Evolutionary conservation across 805 yeast species (phyloP), one percentile per base, ranked within the genome.

Genomic region (Saccharomycopsis guyanensis): DNA sequence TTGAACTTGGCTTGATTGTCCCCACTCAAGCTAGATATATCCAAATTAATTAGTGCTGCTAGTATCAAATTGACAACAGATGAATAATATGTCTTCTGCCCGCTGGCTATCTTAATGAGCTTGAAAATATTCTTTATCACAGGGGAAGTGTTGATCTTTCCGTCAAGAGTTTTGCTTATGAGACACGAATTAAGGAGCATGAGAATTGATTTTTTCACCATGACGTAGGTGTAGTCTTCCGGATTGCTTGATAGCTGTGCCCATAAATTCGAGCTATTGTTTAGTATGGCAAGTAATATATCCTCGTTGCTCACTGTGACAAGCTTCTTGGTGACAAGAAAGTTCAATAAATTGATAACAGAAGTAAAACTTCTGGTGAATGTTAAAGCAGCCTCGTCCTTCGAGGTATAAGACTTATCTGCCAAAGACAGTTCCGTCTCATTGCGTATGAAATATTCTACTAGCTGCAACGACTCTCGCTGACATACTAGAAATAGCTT

Each of bases 101-200:
- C 16, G 18, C 33, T 23, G 18, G 37, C 40, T 6, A 27, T 16
- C 31, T 50, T 46, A 8, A 50, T 18, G 7, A 50, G 31, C 33
- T 46, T 46, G 37, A 46, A 46, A 19, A 42, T 18, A 15, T 40
- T 42, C 39, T 50, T 50, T 18, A 47, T 35, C 6, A 46, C 33
- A 6, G 25, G 12, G 13, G 50, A 39, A 3, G 27, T 19, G 15
- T 25, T 25, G 29, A 25, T 6, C 29, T 7, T 6, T 10, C 10
- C 29, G 6, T 25, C 10, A 10, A 25, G 10, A 7, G 29, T 7
- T 10, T 25, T 25, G 19, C 33, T 16, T 13, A 40, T 24, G 18
- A 43, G 34, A 31, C 51, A 47, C 32, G 25, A 27, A 13, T 34
- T 36, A 15, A 32, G 27, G 18, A 47, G 44, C 10, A 22, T 38